These are phyloP conservation scores for Candida verbasci DNA, from an alignment of 805 yeast species.

Conservation along the genomic window DNA sequence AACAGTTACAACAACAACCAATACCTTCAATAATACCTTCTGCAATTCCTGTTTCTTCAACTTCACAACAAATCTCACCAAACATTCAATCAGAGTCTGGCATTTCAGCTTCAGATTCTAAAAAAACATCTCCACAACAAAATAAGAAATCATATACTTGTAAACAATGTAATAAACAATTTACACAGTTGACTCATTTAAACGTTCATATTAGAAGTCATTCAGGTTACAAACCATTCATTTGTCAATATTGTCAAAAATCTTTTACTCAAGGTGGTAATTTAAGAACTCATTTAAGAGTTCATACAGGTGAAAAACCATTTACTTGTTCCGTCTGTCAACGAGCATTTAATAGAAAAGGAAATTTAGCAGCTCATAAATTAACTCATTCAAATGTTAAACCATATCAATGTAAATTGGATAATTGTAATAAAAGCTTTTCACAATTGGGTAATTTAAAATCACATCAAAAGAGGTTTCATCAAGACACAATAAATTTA, in stretches of 20 bases:
- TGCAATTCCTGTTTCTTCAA: too few species aligned
- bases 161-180: constrained; percentile 71
- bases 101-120: too few species aligned
- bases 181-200: constrained; percentile 86
- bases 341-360: constrained; percentile 80
- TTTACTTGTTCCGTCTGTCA: constrained; percentile 75
- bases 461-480: constrained; percentile 91
- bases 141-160: constrained; percentile 48
- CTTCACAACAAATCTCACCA: too few species aligned
- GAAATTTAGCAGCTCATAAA: constrained; percentile 84
- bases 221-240: constrained; percentile 81
- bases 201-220: constrained; percentile 88
- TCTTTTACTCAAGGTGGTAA: constrained; percentile 89
- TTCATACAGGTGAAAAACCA: constrained; percentile 93
- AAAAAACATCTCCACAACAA: constrained; percentile 7
- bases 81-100: too few species aligned
- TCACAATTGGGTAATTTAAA: constrained; percentile 92
- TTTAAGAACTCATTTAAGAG: constrained; percentile 74
- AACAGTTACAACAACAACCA: not conserved
- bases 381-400: constrained; percentile 75
- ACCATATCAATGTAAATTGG: constrained; percentile 77
- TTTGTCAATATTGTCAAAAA: constrained; percentile 74
- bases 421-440: constrained; percentile 76
- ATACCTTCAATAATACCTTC: too few species aligned
- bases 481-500: constrained; percentile 61